These are phyloP conservation scores for Xanthoparmelia taractica DNA, from an alignment of 495 filamentous ascomycete species.

Conservation along the genomic window DNA sequence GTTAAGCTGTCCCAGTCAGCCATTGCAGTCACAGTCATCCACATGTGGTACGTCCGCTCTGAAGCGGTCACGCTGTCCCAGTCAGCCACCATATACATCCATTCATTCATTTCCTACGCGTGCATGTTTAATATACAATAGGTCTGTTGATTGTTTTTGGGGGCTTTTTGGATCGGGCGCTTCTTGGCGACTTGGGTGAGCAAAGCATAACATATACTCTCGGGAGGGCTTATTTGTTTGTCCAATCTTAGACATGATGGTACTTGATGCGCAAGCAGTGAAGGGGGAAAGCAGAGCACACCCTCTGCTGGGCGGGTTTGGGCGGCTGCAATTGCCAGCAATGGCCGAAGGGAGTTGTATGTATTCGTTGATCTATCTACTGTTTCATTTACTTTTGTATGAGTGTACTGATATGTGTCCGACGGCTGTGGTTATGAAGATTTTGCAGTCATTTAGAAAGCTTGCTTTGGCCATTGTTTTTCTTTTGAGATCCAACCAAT, in stretches of 20 bases:
- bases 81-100: slow-evolving; percentile 3
- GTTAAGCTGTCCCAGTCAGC: background rate
- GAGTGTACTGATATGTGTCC: background rate
- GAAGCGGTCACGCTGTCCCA: too few relatives aligned
- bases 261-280: background rate
- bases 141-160: background rate
- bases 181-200: background rate
- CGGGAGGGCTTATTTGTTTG: background rate
- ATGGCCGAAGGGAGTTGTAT: background rate
- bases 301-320: background rate
- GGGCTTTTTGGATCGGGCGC: background rate
- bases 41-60: background rate
- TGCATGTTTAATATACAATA: background rate
- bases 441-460: too few relatives aligned
- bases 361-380: too few relatives aligned
- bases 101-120: slow-evolving; percentile 2
- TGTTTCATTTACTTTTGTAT: too few relatives aligned
- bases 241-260: background rate
- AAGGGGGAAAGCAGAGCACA: background rate
- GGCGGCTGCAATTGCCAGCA: background rate
- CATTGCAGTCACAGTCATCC: background rate
- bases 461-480: too few relatives aligned
- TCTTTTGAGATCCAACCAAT: too few relatives aligned
- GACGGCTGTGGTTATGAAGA: background rate
- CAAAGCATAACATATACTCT: slow-evolving; percentile 4